Conservation (phyloP, 2,329 filamentous ascomycete species). For the Cercospora sp. region DNA sequence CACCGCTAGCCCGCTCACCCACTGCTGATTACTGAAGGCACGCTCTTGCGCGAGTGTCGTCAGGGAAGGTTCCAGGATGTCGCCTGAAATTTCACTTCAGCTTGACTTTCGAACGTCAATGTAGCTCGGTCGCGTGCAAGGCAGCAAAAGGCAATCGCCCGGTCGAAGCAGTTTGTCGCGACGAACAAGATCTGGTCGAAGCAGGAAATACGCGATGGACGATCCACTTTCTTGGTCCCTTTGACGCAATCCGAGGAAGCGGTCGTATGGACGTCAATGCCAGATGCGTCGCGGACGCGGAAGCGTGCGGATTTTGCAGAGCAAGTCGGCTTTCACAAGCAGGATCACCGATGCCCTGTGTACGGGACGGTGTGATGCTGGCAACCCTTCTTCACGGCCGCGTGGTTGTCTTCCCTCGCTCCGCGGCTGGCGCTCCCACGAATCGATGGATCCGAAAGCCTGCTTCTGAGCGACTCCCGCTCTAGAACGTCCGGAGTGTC, state of each 20-base stretch:
- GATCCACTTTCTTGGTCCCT: not conserved
- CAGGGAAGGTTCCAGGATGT: not conserved
- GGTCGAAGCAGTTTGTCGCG: not conserved
- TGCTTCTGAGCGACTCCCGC: conserved; percentile 2
- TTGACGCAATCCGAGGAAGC: conserved; percentile 1
- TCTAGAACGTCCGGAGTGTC: conserved; percentile 9
- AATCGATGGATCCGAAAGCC: conserved; percentile 1
- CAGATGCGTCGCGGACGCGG: conserved; percentile 5
- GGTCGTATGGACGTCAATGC: not conserved
- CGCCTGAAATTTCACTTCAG: not conserved
- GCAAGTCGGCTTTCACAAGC: conserved; percentile 1
- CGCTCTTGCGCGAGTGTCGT: not conserved
- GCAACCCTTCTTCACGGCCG: not conserved
- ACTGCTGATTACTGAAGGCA: not conserved
- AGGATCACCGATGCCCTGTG: conserved; percentile 7
- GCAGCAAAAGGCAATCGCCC: not conserved
- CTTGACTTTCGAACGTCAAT: not conserved
- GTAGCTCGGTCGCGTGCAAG: conserved; percentile 3
- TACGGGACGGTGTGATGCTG: not conserved
- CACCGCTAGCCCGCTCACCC: conserved; percentile 8
- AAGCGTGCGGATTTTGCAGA: not conserved
- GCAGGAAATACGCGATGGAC: not conserved
- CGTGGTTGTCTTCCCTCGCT: conserved; percentile 3
- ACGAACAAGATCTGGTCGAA: not conserved
- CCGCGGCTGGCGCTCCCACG: not conserved